Conservation (phyloP, 202 grass and related monocot species). For the Saccharum hybrid region DNA sequence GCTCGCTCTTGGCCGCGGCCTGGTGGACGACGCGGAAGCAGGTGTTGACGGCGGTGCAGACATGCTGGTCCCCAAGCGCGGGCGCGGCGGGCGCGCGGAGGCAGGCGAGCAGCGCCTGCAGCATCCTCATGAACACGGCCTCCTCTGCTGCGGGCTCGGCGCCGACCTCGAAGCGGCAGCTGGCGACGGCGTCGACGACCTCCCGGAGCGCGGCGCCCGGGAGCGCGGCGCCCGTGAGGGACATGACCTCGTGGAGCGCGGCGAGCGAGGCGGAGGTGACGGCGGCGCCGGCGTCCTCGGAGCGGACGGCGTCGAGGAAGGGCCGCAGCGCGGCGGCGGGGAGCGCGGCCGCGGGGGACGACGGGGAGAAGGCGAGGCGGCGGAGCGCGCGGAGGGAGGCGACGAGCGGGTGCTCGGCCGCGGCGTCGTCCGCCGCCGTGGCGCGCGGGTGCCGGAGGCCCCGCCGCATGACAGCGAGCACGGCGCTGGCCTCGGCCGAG, state of each 20-base stretch:
- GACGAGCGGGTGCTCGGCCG: constrained; percentile 70
- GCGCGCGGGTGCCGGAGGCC: constrained; percentile 60
- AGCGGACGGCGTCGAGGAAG: constrained; percentile 89
- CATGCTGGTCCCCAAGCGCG: constrained; percentile 79
- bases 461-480: constrained; percentile 84
- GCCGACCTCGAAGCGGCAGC: constrained; percentile 80
- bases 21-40: constrained; percentile 96
- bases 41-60: constrained; percentile 90
- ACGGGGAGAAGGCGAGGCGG: constrained; percentile 63
- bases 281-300: constrained; percentile 74
- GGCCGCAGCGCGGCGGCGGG: constrained; percentile 64
- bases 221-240: constrained; percentile 50
- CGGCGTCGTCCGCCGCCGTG: constrained; percentile 47
- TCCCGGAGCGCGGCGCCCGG: constrained; percentile 63
- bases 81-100: constrained; percentile 58
- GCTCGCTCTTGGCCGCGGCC: constrained; percentile 68
- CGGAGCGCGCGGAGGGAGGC: constrained; percentile 78
- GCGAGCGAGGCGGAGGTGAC: constrained; percentile 82
- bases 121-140: constrained; percentile 84
- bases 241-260: constrained; percentile 73
- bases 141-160: constrained; percentile 70
- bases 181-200: constrained; percentile 79
- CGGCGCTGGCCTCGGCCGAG: constrained; percentile 75
- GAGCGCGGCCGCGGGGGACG: constrained; percentile 24
- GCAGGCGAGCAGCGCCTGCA: constrained; percentile 83